Conservation (phyloP, 306 rosid species). For the Dalbergia cultrata region DNA sequence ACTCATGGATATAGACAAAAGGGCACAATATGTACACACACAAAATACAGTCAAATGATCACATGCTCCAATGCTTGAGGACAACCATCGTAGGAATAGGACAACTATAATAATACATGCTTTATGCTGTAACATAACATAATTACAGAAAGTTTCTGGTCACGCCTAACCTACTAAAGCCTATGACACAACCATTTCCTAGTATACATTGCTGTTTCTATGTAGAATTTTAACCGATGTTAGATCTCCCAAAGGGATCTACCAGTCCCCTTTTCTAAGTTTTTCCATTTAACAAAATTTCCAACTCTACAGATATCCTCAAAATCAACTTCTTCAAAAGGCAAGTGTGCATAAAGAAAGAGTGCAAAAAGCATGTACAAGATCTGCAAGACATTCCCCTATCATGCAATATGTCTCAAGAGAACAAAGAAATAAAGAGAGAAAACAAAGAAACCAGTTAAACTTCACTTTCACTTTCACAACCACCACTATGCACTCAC, state of each 20-base stretch:
- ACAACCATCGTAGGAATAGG: neutral
- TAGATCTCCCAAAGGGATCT: neutral
- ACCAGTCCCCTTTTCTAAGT: neutral
- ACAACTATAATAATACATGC: neutral
- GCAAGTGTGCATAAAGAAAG: constrained; percentile 2
- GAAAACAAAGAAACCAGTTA: neutral
- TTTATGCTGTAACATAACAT: constrained; percentile 5
- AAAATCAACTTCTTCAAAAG: neutral
- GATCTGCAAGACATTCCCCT: constrained; percentile 8
- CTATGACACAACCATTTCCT: neutral
- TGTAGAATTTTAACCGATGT: neutral
- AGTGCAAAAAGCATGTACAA: neutral
- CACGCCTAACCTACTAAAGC: neutral
- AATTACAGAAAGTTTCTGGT: constrained; percentile 7
- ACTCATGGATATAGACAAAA: neutral
- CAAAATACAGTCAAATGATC: neutral
- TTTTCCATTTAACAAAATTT: neutral
- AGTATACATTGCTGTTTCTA: neutral
- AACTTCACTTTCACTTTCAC: neutral
- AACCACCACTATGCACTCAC: constrained; percentile 52
- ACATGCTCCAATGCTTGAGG: neutral
- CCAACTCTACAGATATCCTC: neutral
- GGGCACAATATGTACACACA: neutral
- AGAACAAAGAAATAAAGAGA: neutral
- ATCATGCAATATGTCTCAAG: neutral